Evolutionary conservation across 352 stramenopile genomes (phyloP).

Genomic region (Albugo candida): DNA sequence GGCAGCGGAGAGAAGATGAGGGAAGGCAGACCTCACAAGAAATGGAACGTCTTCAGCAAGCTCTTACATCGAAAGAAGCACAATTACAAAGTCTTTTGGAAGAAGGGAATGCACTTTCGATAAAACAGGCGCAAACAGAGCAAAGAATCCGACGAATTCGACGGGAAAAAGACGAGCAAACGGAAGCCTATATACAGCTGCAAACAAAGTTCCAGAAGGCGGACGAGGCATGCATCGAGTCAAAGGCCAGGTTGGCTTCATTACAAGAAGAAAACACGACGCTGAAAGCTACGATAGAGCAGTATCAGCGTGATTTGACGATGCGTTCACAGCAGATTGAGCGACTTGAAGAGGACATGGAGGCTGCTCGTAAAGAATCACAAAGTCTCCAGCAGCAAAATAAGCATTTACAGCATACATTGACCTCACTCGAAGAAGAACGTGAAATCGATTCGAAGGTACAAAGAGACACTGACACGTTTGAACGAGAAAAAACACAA

Average conservation of each 20-base stretch:
- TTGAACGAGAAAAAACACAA: constrained; percentile 36
- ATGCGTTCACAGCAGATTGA: constrained; percentile 8
- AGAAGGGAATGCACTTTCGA: constrained; percentile 50
- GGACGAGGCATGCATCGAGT: constrained; percentile 22
- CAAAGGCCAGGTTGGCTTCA: constrained; percentile 21
- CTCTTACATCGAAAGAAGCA: constrained; percentile 48
- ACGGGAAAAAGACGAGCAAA: constrained; percentile 63
- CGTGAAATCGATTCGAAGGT: no score
- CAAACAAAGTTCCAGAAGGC: constrained; percentile 32
- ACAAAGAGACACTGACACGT: constrained; percentile 4
- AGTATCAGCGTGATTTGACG: neutral
- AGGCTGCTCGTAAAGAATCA: constrained; percentile 16
- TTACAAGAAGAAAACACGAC: constrained; percentile 26
- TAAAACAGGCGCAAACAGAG: constrained; percentile 62
- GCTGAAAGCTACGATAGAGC: constrained; percentile 17
- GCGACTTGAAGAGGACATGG: constrained; percentile 8
- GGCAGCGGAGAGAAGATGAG: constrained; percentile 17
- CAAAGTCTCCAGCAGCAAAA: constrained; percentile 18
- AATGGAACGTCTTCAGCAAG: constrained; percentile 33
- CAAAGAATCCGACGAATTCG: constrained; percentile 39
- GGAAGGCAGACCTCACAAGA: constrained; percentile 6
- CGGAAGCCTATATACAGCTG: constrained; percentile 29
- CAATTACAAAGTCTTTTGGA: constrained; percentile 45
- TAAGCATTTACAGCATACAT: constrained; percentile 15
- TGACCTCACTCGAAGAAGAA: no score